Conservation (phyloP, 2,329 filamentous ascomycete genomes). For the Meredithiella fracta region DNA sequence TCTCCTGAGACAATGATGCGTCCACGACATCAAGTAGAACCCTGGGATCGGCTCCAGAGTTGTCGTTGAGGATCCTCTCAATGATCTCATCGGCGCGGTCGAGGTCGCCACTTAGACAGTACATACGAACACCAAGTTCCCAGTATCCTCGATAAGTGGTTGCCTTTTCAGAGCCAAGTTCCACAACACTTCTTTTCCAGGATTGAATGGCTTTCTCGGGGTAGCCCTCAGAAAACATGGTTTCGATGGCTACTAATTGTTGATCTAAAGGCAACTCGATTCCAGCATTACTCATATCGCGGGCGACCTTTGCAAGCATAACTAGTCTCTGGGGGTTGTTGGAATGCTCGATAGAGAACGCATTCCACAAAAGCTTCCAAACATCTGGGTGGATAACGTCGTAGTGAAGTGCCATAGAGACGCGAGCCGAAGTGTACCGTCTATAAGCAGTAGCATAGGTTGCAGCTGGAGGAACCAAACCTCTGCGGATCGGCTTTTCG, state of each 20-base stretch:
- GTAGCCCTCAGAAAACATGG: constrained; percentile 47
- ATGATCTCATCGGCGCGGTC: constrained; percentile 41
- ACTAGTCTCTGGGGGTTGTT: constrained; percentile 38
- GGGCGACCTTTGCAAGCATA: constrained; percentile 44
- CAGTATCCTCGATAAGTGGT: constrained; percentile 38
- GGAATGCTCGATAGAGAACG: constrained; percentile 36
- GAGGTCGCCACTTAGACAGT: constrained; percentile 40
- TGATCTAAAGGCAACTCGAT: constrained; percentile 38
- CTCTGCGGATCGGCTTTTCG: constrained; percentile 12
- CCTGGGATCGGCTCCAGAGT: constrained; percentile 29
- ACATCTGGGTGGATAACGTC: constrained; percentile 40
- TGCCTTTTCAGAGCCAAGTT: constrained; percentile 29
- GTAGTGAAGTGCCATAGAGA: constrained; percentile 29
- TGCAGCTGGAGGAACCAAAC: constrained; percentile 18
- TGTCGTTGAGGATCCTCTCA: constrained; percentile 34
- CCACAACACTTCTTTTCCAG: constrained; percentile 42
- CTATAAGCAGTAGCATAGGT: constrained; percentile 30
- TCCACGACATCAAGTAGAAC: constrained; percentile 53
- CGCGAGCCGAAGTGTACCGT: constrained; percentile 31
- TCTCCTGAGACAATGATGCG: constrained; percentile 40
- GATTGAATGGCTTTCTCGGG: constrained; percentile 42
- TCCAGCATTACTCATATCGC: constrained; percentile 48
- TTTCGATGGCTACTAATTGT: constrained; percentile 51
- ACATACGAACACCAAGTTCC: constrained; percentile 51
- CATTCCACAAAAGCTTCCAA: constrained; percentile 51